These are phyloP conservation scores for Leptosphaerulina australis DNA, from an alignment of 2,329 filamentous ascomycete species.

Conservation along the genomic window DNA sequence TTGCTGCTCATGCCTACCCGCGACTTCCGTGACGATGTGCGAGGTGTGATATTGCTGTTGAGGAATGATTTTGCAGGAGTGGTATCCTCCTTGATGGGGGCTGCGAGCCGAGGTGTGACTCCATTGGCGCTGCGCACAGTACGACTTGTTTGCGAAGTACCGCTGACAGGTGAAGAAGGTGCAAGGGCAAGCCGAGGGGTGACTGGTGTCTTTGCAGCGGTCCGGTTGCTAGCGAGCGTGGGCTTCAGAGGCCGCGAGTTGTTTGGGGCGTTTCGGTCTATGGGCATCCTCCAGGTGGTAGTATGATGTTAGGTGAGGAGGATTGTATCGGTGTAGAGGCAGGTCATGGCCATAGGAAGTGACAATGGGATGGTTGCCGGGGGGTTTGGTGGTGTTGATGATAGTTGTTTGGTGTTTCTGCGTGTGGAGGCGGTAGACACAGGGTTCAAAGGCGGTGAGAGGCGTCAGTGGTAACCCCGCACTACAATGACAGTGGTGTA, in stretches of 20 bases:
- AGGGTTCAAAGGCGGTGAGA: slow-evolving; percentile 25
- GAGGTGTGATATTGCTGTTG: slow-evolving; percentile 74
- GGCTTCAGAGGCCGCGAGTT: slow-evolving; percentile 69
- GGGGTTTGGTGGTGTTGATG: slow-evolving; percentile 28
- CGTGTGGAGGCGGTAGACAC: slow-evolving; percentile 12
- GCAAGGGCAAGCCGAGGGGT: slow-evolving; percentile 63
- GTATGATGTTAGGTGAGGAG: slow-evolving; percentile 22
- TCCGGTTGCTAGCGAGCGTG: slow-evolving; percentile 67
- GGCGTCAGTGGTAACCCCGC: slow-evolving; percentile 10
- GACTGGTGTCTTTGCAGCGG: slow-evolving; percentile 58
- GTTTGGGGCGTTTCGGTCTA: slow-evolving; percentile 53
- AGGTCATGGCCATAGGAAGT: slow-evolving; percentile 39
- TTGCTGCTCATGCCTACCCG: slow-evolving; percentile 68
- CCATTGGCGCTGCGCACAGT: slow-evolving; percentile 36
- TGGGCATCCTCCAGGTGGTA: slow-evolving; percentile 44
- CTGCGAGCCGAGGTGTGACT: slow-evolving; percentile 40
- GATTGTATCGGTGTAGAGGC: slow-evolving; percentile 24
- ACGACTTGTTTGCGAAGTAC: slow-evolving; percentile 33
- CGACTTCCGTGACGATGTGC: slow-evolving; percentile 74
- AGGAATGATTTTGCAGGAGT: slow-evolving; percentile 64
- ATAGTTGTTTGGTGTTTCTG: slow-evolving; percentile 18
- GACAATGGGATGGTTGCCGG: slow-evolving; percentile 37
- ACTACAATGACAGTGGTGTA: slow-evolving; percentile 4
- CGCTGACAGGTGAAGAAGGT: slow-evolving; percentile 32
- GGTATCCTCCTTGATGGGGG: slow-evolving; percentile 56